Evolutionary conservation across 2,329 filamentous ascomycete species (phyloP).

Genomic region (Aspergillus ibericus): DNA sequence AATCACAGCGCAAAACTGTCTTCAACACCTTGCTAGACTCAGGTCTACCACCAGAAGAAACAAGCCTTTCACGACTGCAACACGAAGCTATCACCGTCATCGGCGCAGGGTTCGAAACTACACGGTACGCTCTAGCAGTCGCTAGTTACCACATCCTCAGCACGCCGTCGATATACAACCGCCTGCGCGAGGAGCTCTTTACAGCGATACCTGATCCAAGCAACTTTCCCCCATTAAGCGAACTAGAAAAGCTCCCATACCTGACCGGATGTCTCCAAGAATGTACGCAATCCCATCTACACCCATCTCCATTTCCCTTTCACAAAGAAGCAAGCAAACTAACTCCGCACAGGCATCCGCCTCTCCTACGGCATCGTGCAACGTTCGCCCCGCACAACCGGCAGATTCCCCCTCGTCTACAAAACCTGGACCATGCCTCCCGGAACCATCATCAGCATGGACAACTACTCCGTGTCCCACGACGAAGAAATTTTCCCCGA

Average conservation of each 20-base stretch:
- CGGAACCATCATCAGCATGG: conserved; percentile 11
- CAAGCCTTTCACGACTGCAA: conserved; percentile 24
- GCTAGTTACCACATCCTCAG: conserved; percentile 33
- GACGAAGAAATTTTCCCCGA: conserved; percentile 16
- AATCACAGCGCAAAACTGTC: conserved; percentile 4
- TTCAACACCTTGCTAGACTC: conserved; percentile 35
- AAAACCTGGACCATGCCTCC: conserved; percentile 12
- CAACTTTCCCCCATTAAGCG: conserved; percentile 12
- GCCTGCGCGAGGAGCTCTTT: conserved; percentile 29
- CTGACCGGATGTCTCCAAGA: conserved; percentile 20
- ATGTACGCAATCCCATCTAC: neutral
- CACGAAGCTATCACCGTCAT: conserved; percentile 30
- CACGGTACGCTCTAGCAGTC: conserved; percentile 26
- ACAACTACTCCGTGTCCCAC: conserved; percentile 12
- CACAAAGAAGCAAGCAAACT: neutral
- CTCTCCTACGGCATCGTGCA: conserved; percentile 10
- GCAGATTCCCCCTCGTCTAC: conserved; percentile 10
- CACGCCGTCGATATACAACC: conserved; percentile 25
- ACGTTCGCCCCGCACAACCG: conserved; percentile 8
- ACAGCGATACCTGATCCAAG: conserved; percentile 25
- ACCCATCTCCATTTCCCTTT: neutral
- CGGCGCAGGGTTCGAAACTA: conserved; percentile 32
- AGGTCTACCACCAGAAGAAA: conserved; percentile 37
- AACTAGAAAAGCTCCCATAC: conserved; percentile 36
- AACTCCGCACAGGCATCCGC: conserved; percentile 6